Conservation (phyloP, 2,329 filamentous ascomycete species). For the Xylaria sp. region DNA sequence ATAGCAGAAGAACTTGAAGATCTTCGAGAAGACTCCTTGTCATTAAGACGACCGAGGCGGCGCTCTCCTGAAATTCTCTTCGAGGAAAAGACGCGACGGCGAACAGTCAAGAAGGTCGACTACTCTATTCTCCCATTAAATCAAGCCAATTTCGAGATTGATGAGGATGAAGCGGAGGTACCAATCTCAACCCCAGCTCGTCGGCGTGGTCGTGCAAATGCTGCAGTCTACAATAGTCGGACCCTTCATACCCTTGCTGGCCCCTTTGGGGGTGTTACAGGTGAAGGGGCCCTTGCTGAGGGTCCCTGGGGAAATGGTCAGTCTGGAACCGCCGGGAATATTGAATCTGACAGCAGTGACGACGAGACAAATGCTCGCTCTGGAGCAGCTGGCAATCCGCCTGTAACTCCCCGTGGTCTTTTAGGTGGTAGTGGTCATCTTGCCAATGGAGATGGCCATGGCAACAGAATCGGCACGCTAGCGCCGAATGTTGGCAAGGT, state of each 20-base stretch:
- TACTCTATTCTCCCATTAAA: constrained; percentile 88
- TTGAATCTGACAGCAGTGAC: constrained; percentile 96
- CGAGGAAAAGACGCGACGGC: constrained; percentile 61
- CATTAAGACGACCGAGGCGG: constrained; percentile 59
- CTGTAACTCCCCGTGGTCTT: constrained; percentile 59
- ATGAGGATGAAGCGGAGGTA: constrained; percentile 78
- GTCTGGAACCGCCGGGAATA: constrained; percentile 70
- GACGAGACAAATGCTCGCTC: constrained; percentile 81
- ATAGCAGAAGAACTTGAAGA: constrained; percentile 73
- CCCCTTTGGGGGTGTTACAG: constrained; percentile 88
- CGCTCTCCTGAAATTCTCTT: constrained; percentile 68
- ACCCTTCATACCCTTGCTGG: constrained; percentile 89
- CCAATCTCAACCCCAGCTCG: constrained; percentile 75
- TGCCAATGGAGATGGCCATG: constrained; percentile 54
- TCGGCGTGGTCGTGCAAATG: constrained; percentile 70
- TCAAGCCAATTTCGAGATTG: constrained; percentile 75
- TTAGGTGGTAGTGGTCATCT: constrained; percentile 54
- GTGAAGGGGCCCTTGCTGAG: constrained; percentile 74
- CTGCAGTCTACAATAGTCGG: constrained; percentile 74
- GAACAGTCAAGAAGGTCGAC: constrained; percentile 75
- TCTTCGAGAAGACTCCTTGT: constrained; percentile 64
- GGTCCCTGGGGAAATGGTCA: constrained; percentile 77
- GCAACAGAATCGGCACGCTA: constrained; percentile 58
- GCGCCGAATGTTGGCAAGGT: constrained; percentile 87
- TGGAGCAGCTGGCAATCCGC: constrained; percentile 66